These are phyloP conservation scores for Aspergillus hancockii DNA, from an alignment of 495 filamentous ascomycete genomes.

Conservation along the genomic window DNA sequence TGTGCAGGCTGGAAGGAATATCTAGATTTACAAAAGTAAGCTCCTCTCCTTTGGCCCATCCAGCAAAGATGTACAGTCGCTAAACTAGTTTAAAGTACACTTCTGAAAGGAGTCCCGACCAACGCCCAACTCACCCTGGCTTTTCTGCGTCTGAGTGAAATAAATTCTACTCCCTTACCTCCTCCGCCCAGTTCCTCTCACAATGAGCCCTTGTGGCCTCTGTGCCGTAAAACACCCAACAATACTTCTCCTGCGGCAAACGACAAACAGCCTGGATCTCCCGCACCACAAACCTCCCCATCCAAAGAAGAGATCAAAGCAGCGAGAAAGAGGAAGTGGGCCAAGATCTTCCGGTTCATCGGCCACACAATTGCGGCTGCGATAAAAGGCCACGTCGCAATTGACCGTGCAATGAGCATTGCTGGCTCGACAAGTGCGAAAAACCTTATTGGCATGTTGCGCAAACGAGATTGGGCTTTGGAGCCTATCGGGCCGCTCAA, in stretches of 20 bases:
- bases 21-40: conserved; percentile 67
- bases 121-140: conserved; percentile 86
- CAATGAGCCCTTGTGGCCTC: conserved; percentile 50
- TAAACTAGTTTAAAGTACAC: no score
- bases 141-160: conserved; percentile 80
- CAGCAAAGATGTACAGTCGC: no score
- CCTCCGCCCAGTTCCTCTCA: conserved; percentile 64
- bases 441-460: conserved; percentile 69
- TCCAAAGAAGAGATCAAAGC: conserved; percentile 5
- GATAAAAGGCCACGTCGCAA: conserved; percentile 66
- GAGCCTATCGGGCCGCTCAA: conserved; percentile 62
- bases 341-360: conserved; percentile 63
- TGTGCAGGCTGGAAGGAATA: conserved; percentile 77
- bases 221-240: conserved; percentile 36
- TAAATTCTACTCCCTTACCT: conserved; percentile 75
- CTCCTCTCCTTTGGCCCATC: not conserved
- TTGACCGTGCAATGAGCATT: conserved; percentile 67
- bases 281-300: not conserved
- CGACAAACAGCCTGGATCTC: conserved; percentile 4
- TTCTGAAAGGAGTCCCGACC: conserved; percentile 82
- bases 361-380: conserved; percentile 65
- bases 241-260: conserved; percentile 6
- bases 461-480: conserved; percentile 37
- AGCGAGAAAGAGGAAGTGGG: conserved; percentile 5
- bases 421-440: conserved; percentile 63